A percentile compares a stretch with the other conserved stretches of the same genome.
Evolutionary conservation across 2,329 filamentous ascomycete genomes (phyloP).

Genomic region (Apiospora arundinis): DNA sequence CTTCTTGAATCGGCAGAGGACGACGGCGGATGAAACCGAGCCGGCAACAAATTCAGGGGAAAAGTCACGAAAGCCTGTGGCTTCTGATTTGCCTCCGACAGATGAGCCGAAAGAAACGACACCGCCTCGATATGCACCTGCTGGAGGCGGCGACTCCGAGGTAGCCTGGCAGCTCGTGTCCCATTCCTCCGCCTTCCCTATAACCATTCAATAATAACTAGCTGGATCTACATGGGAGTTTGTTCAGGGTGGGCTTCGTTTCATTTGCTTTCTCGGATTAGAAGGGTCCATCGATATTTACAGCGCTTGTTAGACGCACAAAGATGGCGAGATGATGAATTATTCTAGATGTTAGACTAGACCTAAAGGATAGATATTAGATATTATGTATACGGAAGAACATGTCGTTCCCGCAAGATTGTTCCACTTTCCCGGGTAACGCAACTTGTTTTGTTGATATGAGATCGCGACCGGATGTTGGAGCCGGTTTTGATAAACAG

Average conservation of each 20-base stretch:
- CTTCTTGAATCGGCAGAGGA: constrained; percentile 30
- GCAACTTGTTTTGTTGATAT: too few relatives aligned
- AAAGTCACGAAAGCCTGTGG: background rate
- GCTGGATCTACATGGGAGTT: background rate
- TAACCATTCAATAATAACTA: background rate
- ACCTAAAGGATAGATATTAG: background rate
- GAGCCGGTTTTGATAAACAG: too few relatives aligned
- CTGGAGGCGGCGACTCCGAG: background rate
- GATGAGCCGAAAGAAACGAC: background rate
- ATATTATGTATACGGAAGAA: background rate
- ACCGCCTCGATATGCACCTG: background rate
- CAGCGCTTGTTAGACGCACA: too few relatives aligned
- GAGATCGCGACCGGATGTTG: too few relatives aligned
- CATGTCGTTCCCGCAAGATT: background rate
- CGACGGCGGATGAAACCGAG: background rate
- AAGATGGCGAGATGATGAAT: background rate
- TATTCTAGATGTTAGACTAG: background rate
- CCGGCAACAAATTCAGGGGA: too few relatives aligned
- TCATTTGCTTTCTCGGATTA: background rate
- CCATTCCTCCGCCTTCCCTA: background rate
- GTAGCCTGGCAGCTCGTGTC: background rate
- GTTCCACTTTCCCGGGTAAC: background rate
- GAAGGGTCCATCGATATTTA: background rate
- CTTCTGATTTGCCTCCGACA: background rate
- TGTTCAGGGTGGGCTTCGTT: background rate